Base-by-base conservation (phyloP, 331 rosid species). In the Pyracantha coccinea region DNA sequence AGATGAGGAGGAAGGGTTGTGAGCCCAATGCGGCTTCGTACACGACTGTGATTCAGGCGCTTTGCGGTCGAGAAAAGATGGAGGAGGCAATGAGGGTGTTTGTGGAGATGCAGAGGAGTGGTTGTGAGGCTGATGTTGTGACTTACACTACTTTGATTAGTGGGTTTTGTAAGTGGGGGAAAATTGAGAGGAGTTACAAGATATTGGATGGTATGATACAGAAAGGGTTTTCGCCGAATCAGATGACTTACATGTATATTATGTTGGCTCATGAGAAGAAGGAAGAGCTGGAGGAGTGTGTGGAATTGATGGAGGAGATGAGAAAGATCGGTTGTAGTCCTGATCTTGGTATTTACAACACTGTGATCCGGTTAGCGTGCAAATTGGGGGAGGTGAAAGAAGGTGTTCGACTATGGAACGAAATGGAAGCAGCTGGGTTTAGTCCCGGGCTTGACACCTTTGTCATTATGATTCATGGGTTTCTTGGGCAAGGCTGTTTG, bases 91-190 rank as follows among this genome's bases (percentile, higher is more conserved):
- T 85, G 85, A 69, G 84, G 35, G 41, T 90, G 23, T 87, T 88
- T 63, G 63, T 89, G 57, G 91, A 92, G 73, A 92, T 89, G 92
- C 84, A 86, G 89, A 88, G 92, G 77, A 82, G 71, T 83, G 96
- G 87, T 6, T 90, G 95, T 70, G 89, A 80, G 74, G 87, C 81
- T 25, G 98, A 92, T 69, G 77, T 53, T 72, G 79, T 92, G 63
- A 87, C 96, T 21, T 90, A 90, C 80, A 88, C 91, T 60, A 85
- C 93, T 53, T 75, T 90, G 83, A 85, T 92, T 15, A 82, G 89
- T 79, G 96, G 95, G 68, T 87, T 92, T 79, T 88, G 96, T 78
- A 90, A 83, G 78, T 88, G 91, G 92, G 96, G 98, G 6, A 92
- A 88, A 82, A 86, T 87, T 68, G 84, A 81, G 69, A 86, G 70